A percentile compares a stretch with the other conserved stretches of the same genome.
phyloP scores from a whole-genome alignment of 2,329 filamentous ascomycete species.

The Colletotrichum higginsianum region DNA sequence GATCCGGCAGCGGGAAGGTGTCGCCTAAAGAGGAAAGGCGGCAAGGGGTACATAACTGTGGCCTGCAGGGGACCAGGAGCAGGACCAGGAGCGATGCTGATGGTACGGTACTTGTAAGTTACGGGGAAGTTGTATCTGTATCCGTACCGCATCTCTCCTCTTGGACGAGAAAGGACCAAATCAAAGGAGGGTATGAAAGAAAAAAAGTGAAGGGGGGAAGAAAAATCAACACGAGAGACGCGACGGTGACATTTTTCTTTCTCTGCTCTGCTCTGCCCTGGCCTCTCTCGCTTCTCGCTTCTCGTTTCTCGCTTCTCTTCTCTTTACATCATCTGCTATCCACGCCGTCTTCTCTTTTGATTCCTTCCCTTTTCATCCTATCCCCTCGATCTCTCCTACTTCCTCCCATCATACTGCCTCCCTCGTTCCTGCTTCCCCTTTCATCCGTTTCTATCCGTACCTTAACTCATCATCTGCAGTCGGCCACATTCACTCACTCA shows the following conservation, averaged over 20 bases:
- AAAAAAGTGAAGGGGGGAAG: background rate
- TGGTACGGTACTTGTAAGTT: background rate
- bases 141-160: background rate
- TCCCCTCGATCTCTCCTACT: background rate
- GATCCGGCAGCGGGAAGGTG: constrained; percentile 34
- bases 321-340: background rate
- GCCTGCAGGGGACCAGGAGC: constrained; percentile 8
- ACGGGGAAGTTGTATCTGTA: constrained; percentile 15
- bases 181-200: background rate
- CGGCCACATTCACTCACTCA: background rate
- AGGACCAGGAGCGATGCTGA: background rate
- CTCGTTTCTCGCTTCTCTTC: background rate
- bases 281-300: constrained; percentile 1
- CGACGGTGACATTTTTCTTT: constrained; percentile 3
- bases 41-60: constrained; percentile 28
- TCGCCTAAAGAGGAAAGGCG: constrained; percentile 24
- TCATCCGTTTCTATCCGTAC: background rate
- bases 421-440: background rate
- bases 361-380: background rate
- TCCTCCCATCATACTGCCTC: background rate
- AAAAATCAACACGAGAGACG: background rate
- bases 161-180: background rate
- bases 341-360: background rate
- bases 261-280: background rate
- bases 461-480: background rate